Evolutionary conservation across 306 rosid genomes (phyloP).

Genomic region (Lablab purpureus): DNA sequence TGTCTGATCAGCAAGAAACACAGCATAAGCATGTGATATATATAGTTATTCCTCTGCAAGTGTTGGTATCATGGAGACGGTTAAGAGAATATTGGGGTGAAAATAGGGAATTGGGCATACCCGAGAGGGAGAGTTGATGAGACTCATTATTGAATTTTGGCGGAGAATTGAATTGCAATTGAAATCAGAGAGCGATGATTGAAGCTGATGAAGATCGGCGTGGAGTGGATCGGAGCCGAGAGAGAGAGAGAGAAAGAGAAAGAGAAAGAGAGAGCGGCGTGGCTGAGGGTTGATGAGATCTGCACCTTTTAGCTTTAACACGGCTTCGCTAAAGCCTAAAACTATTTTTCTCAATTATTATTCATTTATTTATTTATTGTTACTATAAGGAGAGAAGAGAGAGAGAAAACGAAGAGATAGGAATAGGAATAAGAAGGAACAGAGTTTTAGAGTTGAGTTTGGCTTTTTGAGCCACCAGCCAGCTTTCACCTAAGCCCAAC

Average conservation of each 20-base stretch:
- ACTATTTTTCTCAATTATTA: background rate
- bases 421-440: background rate
- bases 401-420: no score
- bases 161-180: constrained; percentile 39
- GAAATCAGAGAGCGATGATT: constrained; percentile 53
- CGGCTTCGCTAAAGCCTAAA: constrained; percentile 47
- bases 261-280: constrained; percentile 56
- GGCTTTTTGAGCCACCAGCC: constrained; percentile 2
- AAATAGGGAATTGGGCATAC: constrained; percentile 37
- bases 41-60: background rate
- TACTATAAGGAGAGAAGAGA: background rate
- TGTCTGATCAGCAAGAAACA: constrained; percentile 50
- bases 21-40: background rate
- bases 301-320: background rate
- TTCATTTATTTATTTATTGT: background rate
- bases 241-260: constrained; percentile 2
- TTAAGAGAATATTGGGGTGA: background rate
- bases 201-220: constrained; percentile 59
- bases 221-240: constrained; percentile 66
- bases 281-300: constrained; percentile 46
- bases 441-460: background rate
- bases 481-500: constrained; percentile 43
- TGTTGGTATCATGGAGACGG: no score
- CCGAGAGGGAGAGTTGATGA: constrained; percentile 34
- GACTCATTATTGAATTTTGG: constrained; percentile 34